A percentile compares a stretch with the other conserved stretches of the same genome.
These are phyloP conservation scores for Musa schizocarpa DNA, from an alignment of 176 grass and related monocot species.

Conservation along the genomic window DNA sequence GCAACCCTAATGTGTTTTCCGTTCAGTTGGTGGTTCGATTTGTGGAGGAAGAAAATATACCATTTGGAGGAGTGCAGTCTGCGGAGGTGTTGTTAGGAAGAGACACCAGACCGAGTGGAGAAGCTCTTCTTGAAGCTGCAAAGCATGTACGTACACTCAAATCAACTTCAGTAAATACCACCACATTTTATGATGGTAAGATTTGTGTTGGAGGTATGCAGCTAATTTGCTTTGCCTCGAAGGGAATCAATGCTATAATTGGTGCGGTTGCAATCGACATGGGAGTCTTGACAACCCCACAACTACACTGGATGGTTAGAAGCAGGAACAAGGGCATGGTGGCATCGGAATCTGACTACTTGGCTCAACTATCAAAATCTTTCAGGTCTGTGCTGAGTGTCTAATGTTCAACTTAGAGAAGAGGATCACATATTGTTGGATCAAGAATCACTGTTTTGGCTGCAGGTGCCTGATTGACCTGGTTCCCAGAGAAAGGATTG, in stretches of 20 bases:
- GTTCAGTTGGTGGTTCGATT: constrained; percentile 63
- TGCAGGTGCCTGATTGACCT: constrained; percentile 46
- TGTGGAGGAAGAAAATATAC: constrained; percentile 50
- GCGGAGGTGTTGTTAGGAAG: constrained; percentile 68
- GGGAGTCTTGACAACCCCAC: constrained; percentile 84
- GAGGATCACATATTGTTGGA: neutral
- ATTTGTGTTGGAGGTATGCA: neutral
- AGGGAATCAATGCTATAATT: constrained; percentile 71
- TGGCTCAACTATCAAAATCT: constrained; percentile 47
- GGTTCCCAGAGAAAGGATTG: constrained; percentile 30
- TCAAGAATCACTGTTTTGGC: neutral
- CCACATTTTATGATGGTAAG: neutral
- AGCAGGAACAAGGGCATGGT: constrained; percentile 56
- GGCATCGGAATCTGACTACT: constrained; percentile 64
- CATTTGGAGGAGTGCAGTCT: constrained; percentile 34
- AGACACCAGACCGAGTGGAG: constrained; percentile 85
- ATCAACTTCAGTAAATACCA: constrained; percentile 15
- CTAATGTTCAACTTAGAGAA: neutral
- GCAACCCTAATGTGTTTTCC: neutral
- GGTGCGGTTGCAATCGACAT: constrained; percentile 52
- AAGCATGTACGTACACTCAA: constrained; percentile 34
- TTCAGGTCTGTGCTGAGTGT: constrained; percentile 46
- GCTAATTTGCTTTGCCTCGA: neutral
- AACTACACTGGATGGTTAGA: constrained; percentile 90
- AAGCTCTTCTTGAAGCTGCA: constrained; percentile 62